Evolutionary conservation across 2,329 filamentous ascomycete species (phyloP), one percentile per base, ranked within the genome.

Genomic region (Diaporthe helianthi): DNA sequence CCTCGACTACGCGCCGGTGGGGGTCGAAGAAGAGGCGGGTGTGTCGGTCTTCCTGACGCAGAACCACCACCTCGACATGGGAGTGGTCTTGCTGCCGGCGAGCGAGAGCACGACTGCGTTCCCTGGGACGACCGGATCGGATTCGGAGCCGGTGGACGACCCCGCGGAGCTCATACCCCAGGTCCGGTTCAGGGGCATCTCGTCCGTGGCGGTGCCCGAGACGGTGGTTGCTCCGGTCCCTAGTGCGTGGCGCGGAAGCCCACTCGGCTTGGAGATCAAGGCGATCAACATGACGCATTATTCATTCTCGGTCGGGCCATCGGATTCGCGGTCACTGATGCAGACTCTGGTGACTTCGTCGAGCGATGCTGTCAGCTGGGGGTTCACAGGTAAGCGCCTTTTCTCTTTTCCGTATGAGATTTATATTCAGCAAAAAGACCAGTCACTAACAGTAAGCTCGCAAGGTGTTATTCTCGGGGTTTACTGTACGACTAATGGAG

Each of bases 401-500:
- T 6, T 31, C n/a, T 31, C 26, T 10, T 12, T 8, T 10, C 4
- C 31, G 24, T 7, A n/a, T 17, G 1, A 15, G 3, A 7, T 13
- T 38, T 13, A 38, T 38, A 6, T 46, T 26, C 33, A n/a, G n/a
- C n/a, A 19, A 17, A 4, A 5, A 8, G 2, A 2, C 15, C 9
- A 47, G n/a, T 24, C 3, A 33, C 17, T 47, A 31, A 22, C 33
- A 44, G 17, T 51, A 19, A 36, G 3, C 7, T 31, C 13, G 36
- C 24, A 55, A 80, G 85, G 85, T 0, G 81, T 81, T 1, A 76
- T 88, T 24, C 71, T 88, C 0, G 86, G 85, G 0, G 79, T 83
- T 1, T 88, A 87, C 74, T 82, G 82, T 49, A 87, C 86, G 4
- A 84, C 77, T 33, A 87, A 88, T 71, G 85, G 84, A 0, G 79